Base-by-base conservation (phyloP, 441 rosid genomes). In the Codiaeum variegatum region DNA sequence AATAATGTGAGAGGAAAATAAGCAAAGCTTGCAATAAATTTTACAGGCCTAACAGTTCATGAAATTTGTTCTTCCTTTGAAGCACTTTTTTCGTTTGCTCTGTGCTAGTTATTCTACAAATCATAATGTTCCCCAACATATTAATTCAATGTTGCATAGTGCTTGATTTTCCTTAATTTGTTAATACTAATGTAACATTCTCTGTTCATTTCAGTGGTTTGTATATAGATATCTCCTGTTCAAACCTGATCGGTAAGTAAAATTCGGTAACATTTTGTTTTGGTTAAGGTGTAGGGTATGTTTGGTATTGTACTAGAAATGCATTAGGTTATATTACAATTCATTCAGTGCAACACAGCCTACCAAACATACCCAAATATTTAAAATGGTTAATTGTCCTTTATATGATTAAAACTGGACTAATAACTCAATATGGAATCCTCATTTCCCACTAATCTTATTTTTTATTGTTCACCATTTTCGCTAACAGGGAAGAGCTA, bases 141-240 rank as follows among this genome's bases (percentile, higher is more conserved):
- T 24, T 24, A 31, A 12, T 29, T 38, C 15, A 9, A 15, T 26
- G 23, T 29, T 38, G 56, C 12, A 11, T 29, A 36, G 44, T 9
- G 44, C 44, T 40, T 40, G 12, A 40, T 40, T 40, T 40, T 42
- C n/a, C 21, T 19, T 69, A 29, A 44, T 42, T 44, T 56, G 42
- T 61, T 51, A 31, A 11, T 59, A 66, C 67, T 85, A 63, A 83
- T 78, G 4, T 24, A 24, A 75, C 61, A 36, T 72, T 73, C 55
- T 66, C 44, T 55, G 21, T 75, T 36, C 59, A 66, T 76, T 54
- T 61, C 97, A 91, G 98, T 90, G 98, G 96, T 94, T 91, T 74
- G 66, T 82, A 60, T 92, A 94, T 75, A 94, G 97, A 62, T 94
- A 89, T 82, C 97, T 94, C 74, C 77, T 92, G 77, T 89, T 89